Evolutionary conservation across 805 yeast genomes (phyloP).

Genomic region (Nakazawaea ambrosiae): DNA sequence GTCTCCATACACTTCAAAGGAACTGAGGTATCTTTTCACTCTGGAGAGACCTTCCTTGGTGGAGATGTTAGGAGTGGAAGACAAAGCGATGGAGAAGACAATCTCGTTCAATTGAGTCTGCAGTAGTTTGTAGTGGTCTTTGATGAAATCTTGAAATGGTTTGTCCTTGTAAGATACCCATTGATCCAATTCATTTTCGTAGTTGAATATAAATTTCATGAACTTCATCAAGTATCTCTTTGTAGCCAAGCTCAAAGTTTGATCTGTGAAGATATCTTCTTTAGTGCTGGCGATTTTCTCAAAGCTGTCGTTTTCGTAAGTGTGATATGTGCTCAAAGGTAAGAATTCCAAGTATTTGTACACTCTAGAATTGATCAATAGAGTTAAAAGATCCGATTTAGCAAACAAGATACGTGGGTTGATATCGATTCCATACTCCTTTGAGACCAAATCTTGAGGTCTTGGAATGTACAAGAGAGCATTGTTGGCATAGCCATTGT

Average conservation of each 20-base stretch:
- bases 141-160: slow-evolving; percentile 54
- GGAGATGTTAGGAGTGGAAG: slow-evolving; percentile 49
- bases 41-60: slow-evolving; percentile 74
- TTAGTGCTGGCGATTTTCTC: slow-evolving; percentile 81
- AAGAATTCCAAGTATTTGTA: slow-evolving; percentile 90
- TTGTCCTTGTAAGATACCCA: slow-evolving; percentile 50
- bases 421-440: slow-evolving; percentile 82
- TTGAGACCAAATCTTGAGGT: slow-evolving; percentile 47
- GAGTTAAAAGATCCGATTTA: slow-evolving; percentile 74
- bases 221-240: slow-evolving; percentile 88
- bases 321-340: slow-evolving; percentile 81
- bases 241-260: slow-evolving; percentile 62
- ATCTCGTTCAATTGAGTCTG: slow-evolving; percentile 75
- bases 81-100: slow-evolving; percentile 79
- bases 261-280: slow-evolving; percentile 91
- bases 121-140: slow-evolving; percentile 61
- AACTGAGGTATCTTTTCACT: slow-evolving; percentile 74
- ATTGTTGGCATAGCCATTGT: slow-evolving; percentile 41
- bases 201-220: slow-evolving; percentile 75
- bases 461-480: slow-evolving; percentile 79
- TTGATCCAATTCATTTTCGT: slow-evolving; percentile 50
- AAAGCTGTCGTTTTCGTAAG: slow-evolving; percentile 88
- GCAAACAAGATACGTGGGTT: slow-evolving; percentile 87
- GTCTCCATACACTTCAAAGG: slow-evolving; percentile 88
- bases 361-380: slow-evolving; percentile 79